These are phyloP conservation scores for Globisporangium uncinulatum DNA, from an alignment of 352 stramenopile genomes.

Conservation along the genomic window DNA sequence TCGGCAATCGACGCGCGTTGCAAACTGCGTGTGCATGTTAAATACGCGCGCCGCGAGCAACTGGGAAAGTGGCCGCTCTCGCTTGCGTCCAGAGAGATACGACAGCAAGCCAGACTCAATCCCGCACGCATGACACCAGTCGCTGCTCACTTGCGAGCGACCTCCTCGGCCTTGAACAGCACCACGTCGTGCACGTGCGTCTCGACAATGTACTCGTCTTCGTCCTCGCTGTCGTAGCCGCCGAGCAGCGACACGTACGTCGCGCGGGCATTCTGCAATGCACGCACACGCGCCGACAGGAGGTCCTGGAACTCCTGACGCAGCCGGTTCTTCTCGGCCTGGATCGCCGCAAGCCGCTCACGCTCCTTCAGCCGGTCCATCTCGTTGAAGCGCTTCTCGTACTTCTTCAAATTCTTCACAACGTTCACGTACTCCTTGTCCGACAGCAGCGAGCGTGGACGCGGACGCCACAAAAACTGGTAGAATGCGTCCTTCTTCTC, in stretches of 20 bases:
- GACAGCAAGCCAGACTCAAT: too few relatives aligned
- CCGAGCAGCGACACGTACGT: slow-evolving; percentile 65
- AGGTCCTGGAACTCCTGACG: slow-evolving; percentile 72
- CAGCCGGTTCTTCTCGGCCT: slow-evolving; percentile 65
- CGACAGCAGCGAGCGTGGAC: slow-evolving; percentile 91
- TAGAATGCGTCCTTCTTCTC: slow-evolving; percentile 98
- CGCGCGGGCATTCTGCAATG: slow-evolving; percentile 25
- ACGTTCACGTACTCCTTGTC: slow-evolving; percentile 92
- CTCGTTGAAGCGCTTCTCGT: slow-evolving; percentile 89
- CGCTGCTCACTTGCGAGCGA: slow-evolving; percentile 50
- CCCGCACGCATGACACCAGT: too few relatives aligned
- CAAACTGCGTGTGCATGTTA: too few relatives aligned
- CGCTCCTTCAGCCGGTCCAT: slow-evolving; percentile 82
- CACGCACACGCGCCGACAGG: slow-evolving; percentile 32
- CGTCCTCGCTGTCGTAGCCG: slow-evolving; percentile 82
- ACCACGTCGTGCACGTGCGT: slow-evolving; percentile 70
- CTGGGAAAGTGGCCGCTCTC: too few relatives aligned
- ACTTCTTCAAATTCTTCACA: slow-evolving; percentile 98
- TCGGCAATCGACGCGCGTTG: too few relatives aligned
- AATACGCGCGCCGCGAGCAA: too few relatives aligned
- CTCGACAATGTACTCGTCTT: slow-evolving; percentile 81
- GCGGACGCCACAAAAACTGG: slow-evolving; percentile 88
- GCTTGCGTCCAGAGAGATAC: too few relatives aligned
- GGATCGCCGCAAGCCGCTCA: slow-evolving; percentile 56
- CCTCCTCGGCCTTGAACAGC: slow-evolving; percentile 59